Evolutionary conservation across 1,284 basidiomycete genomes (phyloP), one percentile per base, ranked within the genome.

Genomic region (Moniliella sp.): DNA sequence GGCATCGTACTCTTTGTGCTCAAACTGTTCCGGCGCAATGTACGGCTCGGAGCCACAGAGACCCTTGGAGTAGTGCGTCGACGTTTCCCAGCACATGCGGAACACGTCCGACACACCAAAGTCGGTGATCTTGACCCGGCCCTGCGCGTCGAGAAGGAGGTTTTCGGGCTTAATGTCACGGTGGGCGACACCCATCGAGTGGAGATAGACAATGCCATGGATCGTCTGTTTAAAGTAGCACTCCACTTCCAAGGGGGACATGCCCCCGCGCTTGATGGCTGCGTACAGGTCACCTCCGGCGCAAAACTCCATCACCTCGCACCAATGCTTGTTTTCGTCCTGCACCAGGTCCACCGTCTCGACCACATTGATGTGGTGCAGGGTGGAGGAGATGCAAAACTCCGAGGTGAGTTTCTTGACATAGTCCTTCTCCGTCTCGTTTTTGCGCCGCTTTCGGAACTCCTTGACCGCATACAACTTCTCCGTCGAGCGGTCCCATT

Each of bases 231-330:
- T 91, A 71, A 97, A 94, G 62, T 79, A 86, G 62, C 82, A 91
- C 62, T 94, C 86, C 46, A 93, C 83, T 63, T 91, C 84, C 57
- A 73, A 75, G 12, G 80, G 75, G 11, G 75, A 77, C 83, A 97
- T 91, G 45, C 79, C 74, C 55, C 86, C 88, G 61, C 81, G 82
- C 70, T 93, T 93, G 67, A 94, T 94, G 21, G 84, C 84, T 15
- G 83, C 84, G 57, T 94, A 94, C 19, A 94, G 68, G 64, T 94
- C 86, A 4, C 86, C 86, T 32, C 88, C 88, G 1, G 48, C 49
- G 62, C 88, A 93, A 59, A 86, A 94, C 64, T 97, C 91, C 91
- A 97, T 94, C 39, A 97, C 88, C 63, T 97, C 88, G 60, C 88
- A 97, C 88, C 88, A 97, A 56, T 84, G 77, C 42, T 80, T 75